Base-by-base conservation (phyloP, 2,329 filamentous ascomycete genomes). In the Parafenestella ontariensis region DNA sequence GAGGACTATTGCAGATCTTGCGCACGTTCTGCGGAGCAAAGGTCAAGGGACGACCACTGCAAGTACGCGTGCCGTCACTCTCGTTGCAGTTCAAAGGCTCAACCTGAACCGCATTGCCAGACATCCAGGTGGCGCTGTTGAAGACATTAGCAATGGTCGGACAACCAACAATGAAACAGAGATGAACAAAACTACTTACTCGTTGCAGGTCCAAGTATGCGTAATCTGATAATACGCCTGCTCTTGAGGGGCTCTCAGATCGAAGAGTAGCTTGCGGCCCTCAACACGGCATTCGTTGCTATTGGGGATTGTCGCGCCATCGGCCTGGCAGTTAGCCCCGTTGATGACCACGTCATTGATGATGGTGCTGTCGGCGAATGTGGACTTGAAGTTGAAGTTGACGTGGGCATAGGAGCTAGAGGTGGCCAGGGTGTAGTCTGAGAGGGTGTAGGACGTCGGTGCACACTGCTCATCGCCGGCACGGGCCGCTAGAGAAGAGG, bases 201-300 rank as follows among this genome's bases (percentile, higher is more conserved):
- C 62, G 28, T 66, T 52, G 48, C 71, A 74, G 18, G 36, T 43
- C 70, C 70, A 74, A 6, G 54, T 55, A 53, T 74, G 71, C 1
- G 59, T 61, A 31, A 74, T 57, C 37, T 67, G 65, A 46, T 67
- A 71, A 39, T 61, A 57, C 5, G 59, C 62, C 34, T 56, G 40
- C 3, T 64, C 58, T 34, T 66, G 58, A 9, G 58, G 51, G 3
- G 37, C 59, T 39, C 49, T 54, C 3, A 71, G 55, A 45, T 68
- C 65, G 26, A 71, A 69, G 0, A 63, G 48, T 31, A 74, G 36
- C 36, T 42, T 56, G 8, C 62, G 50, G 21, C 60, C 61, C 2
- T 46, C 51, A 5, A 57, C 52, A 29, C 54, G 47, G 52, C 71
- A 74, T 31, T 60, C 58, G 47, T 62, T 65, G 45, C 49, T 54